Evolutionary conservation across 208 protist species (phyloP).

Genomic region (Crithidia sp.): DNA sequence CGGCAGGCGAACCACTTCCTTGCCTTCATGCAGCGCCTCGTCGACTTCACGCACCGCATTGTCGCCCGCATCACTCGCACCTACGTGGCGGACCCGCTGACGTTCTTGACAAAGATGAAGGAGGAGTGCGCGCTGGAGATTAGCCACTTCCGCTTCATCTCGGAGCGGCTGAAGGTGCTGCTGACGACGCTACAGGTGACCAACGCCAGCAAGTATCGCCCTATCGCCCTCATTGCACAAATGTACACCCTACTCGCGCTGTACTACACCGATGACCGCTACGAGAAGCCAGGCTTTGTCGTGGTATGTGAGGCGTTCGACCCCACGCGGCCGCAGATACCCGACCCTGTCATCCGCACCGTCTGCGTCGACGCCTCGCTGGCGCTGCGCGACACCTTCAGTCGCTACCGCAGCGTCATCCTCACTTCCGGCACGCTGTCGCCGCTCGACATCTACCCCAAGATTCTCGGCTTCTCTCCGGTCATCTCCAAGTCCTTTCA

Average conservation of each 20-base stretch:
- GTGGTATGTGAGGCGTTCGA: constrained; percentile 97
- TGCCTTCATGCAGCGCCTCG: constrained; percentile 91
- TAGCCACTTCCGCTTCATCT: constrained; percentile 85
- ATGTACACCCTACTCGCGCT: constrained; percentile 96
- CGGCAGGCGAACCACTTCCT: constrained; percentile 97
- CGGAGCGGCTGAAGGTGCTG: constrained; percentile 94
- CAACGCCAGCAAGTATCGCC: constrained; percentile 92
- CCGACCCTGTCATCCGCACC: constrained; percentile 91
- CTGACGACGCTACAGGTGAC: constrained; percentile 96
- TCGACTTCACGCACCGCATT: constrained; percentile 94
- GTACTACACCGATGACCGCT: constrained; percentile 91
- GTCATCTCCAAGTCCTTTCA: constrained; percentile 91
- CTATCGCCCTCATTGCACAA: constrained; percentile 93
- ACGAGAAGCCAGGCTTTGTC: constrained; percentile 90
- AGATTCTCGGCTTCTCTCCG: constrained; percentile 97
- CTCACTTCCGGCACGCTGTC: constrained; percentile 98
- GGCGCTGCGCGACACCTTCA: constrained; percentile 96
- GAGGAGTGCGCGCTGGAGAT: constrained; percentile 89
- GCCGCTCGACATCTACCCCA: constrained; percentile 99
- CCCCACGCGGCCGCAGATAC: constrained; percentile 86
- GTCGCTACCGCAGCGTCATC: constrained; percentile 95
- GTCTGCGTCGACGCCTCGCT: constrained; percentile 97
- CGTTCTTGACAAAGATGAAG: constrained; percentile 88
- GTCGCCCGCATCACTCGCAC: constrained; percentile 86
- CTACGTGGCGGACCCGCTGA: constrained; percentile 89